phyloP scores from a whole-genome alignment of 1,284 basidiomycete species.

The Peniophora sp. region DNA sequence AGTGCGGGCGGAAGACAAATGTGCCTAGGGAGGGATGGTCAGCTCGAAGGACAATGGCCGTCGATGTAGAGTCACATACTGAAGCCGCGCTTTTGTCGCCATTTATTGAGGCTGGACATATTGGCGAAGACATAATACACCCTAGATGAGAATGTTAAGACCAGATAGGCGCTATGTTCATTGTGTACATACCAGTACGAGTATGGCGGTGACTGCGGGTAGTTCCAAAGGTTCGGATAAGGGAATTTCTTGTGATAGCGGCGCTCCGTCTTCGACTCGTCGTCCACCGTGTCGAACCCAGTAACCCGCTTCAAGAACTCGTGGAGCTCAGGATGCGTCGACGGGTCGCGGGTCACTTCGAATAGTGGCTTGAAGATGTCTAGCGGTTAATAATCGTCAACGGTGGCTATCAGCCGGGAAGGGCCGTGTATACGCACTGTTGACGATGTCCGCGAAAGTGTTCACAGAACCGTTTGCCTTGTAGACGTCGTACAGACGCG shows the following conservation, averaged over 20 bases:
- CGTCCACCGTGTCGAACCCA: constrained; percentile 97
- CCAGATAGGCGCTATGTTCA: no score
- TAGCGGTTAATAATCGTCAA: constrained; percentile 22
- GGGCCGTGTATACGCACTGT: constrained; percentile 50
- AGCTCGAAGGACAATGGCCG: constrained; percentile 3
- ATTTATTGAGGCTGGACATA: constrained; percentile 90
- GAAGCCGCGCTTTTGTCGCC: constrained; percentile 84
- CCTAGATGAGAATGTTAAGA: constrained; percentile 47
- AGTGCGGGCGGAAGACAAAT: constrained; percentile 95
- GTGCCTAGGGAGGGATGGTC: constrained; percentile 51
- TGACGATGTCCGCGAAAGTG: constrained; percentile 89
- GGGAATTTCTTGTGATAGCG: constrained; percentile 95
- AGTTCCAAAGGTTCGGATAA: constrained; percentile 87
- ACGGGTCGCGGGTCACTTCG: constrained; percentile 92
- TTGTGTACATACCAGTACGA: constrained; percentile 74
- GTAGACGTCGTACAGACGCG: constrained; percentile 94
- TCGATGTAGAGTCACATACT: constrained; percentile 46
- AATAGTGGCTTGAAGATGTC: constrained; percentile 93
- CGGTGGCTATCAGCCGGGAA: neutral
- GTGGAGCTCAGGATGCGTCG: constrained; percentile 89
- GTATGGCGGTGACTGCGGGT: constrained; percentile 86
- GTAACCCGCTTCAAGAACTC: constrained; percentile 93
- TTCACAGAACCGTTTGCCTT: constrained; percentile 81
- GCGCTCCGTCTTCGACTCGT: constrained; percentile 93
- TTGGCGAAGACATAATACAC: constrained; percentile 98